Base-by-base conservation (phyloP, 2,329 filamentous ascomycete species). In the Trichophyton simii region DNA sequence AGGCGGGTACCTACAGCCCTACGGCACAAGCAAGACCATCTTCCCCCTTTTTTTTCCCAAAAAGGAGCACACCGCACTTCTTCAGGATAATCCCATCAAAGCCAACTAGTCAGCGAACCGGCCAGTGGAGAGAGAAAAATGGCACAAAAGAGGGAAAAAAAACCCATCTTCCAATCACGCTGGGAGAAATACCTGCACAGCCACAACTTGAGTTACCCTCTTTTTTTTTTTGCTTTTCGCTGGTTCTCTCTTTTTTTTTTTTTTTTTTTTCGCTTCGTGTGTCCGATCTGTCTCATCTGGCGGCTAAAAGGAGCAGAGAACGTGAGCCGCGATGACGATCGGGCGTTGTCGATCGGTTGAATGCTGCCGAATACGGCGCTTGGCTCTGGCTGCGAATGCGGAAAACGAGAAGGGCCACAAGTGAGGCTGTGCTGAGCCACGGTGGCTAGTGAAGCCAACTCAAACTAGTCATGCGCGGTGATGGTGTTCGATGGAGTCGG, bases 281-380 rank as follows among this genome's bases (percentile, higher is more conserved):
- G 28, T 18, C 50, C 50, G 25, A 54, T 54, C 50, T 48, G n/a
- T 20, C 18, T 48, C 18, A 48, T 54, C 50, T 54, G 22, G 50
- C 50, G 50, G 50, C 50, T 54, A 34, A n/a, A 20, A 20, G 42
- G 18, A 11, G 20, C 20, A 20, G 18, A 48, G n/a, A 48, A 20
- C 28, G 50, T n/a, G 25, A 54, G 50, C 50, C 50, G 50, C 50
- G 22, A 54, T 54, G 50, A 54, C 50, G 50, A 54, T 13, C 50
- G 50, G 50, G 50, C 50, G 50, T 48, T 54, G 50, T 54, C 50
- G 50, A 54, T 54, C 50, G 50, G 50, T 31, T 54, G 50, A 54
- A 7, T 9, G 50, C 22, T 52, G 50, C 50, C 50, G 50, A 54
- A 54, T 54, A 54, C 50, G 50, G 22, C 28, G 18, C 22, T 25